Base-by-base conservation (phyloP, 2,329 filamentous ascomycete species). In the Xylariaceae sp. region DNA sequence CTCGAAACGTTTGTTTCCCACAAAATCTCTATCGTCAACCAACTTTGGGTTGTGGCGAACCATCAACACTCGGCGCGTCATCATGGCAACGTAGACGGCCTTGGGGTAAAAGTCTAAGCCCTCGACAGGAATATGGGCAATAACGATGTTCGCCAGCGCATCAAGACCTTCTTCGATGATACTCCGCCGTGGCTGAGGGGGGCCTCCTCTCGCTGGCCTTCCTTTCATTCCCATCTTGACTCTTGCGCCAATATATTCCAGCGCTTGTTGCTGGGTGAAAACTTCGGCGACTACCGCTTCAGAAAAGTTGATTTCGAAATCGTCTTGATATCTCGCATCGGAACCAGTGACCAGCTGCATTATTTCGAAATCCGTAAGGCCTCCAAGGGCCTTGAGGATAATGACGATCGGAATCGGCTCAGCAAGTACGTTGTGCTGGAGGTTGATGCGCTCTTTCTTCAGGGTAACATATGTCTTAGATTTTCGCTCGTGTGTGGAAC, bases 401-500 rank as follows among this genome's bases (percentile, higher is more conserved):
- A 99, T 88, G 43, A 95, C 91, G 53, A 99, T 94, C 0, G 95
- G 95, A n/a, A 99, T 84, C 57, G 94, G 88, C 68, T 99, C 94
- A 47, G 86, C 87, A 6, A 99, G 76, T 44, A 95, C 90, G 70
- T 99, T 99, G 74, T 99, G 94, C 61, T 89, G 87, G 44, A 99
- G 79, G 56, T 87, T 86, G 56, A 99, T 89, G 49, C 88, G 83
- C 53, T 95, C 92, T 71, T 97, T 97, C 74, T 97, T 97, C 51
- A 95, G 75, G 11, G 92, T 83, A 50, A 99, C 90, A 65, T 97
- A 96, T 53, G 90, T 96, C 76, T 99, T 99, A 8, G 94, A 96
- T 72, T 97, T 96, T 65, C 95, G 84, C 71, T 97, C 94, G 71
- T 96, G 91, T 1, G 95, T 97, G 32, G 94, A 96, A 83, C 91